These are phyloP conservation scores for Lipomyces sp. DNA, from an alignment of 805 yeast genomes.

Conservation along the genomic window DNA sequence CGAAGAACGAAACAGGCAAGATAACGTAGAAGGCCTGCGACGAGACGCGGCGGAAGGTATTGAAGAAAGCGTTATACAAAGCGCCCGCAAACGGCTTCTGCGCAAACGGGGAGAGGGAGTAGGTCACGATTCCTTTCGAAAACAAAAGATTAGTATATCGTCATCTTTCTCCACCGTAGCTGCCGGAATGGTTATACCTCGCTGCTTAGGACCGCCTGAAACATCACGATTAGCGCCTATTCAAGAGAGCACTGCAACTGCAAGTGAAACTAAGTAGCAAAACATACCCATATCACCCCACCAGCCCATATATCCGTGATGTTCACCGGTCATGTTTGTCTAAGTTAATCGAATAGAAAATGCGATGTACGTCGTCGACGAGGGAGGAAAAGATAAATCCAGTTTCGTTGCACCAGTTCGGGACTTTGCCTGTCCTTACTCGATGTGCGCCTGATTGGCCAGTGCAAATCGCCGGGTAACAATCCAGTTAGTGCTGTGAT, in stretches of 20 bases:
- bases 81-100: constrained; percentile 88
- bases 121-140: constrained; percentile 50
- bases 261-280: neutral
- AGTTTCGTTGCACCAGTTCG: no score
- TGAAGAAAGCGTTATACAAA: constrained; percentile 81
- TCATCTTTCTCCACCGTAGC: neutral
- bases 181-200: constrained; percentile 49
- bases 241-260: neutral
- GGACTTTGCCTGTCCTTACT: no score
- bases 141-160: neutral
- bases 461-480: no score
- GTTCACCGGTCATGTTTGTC: constrained; percentile 26
- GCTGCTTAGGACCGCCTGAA: constrained; percentile 69
- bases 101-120: constrained; percentile 90
- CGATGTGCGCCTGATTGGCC: no score
- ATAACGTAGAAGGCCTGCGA: constrained; percentile 74
- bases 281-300: constrained; percentile 82
- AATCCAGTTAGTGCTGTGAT: no score
- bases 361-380: neutral
- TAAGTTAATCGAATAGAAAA: neutral
- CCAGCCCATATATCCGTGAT: constrained; percentile 78
- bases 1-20: constrained; percentile 74
- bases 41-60: constrained; percentile 90
- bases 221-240: constrained; percentile 2
- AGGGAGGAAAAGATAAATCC: neutral